phyloP scores from a whole-genome alignment of 2,329 filamentous ascomycete species.

The Amphichorda felina region DNA sequence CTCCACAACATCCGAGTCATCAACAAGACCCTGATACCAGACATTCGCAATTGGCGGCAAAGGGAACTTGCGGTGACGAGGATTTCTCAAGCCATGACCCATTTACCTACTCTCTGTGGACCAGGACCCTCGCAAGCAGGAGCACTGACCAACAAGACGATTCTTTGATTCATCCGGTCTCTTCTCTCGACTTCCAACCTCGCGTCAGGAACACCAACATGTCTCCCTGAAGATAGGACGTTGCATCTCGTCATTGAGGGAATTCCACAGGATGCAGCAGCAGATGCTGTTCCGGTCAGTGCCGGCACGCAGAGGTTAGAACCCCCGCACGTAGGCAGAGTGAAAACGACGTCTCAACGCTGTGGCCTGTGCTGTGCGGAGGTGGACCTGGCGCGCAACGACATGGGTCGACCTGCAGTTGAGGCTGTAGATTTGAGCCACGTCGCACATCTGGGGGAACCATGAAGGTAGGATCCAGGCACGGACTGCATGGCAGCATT shows the following conservation, averaged over 20 bases:
- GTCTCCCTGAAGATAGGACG: background rate
- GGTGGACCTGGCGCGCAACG: background rate
- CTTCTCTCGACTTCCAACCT: background rate
- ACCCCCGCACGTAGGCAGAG: background rate
- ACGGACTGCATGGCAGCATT: background rate
- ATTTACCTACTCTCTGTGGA: no score
- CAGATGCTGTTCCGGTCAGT: background rate
- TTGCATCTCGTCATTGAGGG: background rate
- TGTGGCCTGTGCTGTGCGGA: background rate
- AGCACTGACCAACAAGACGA: no score
- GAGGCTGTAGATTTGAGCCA: constrained; percentile 1
- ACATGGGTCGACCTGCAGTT: no score
- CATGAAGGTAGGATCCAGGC: background rate
- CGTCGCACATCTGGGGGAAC: background rate
- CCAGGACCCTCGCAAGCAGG: no score
- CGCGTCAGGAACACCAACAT: background rate
- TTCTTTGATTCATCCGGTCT: no score
- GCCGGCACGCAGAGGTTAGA: background rate
- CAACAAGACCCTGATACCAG: no score
- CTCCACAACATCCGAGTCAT: no score
- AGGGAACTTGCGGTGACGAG: background rate
- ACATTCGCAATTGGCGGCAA: background rate
- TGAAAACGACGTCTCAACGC: background rate
- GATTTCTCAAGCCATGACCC: background rate
- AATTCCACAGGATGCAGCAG: background rate